These are phyloP conservation scores for Pseudomonodictys pantanalensis DNA, from an alignment of 495 filamentous ascomycete species.

Conservation along the genomic window DNA sequence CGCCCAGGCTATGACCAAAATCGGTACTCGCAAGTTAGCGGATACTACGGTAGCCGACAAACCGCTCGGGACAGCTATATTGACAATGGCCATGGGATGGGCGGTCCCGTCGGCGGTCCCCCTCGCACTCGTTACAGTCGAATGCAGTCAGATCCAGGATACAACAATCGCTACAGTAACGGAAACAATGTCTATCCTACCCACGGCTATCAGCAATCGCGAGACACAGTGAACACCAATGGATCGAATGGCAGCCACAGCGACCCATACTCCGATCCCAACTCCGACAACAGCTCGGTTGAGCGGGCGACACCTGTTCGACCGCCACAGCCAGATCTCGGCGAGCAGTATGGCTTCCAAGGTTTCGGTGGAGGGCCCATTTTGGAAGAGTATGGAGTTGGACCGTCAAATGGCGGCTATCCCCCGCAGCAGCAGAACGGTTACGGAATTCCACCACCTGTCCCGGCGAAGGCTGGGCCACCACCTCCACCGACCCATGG, in stretches of 20 bases:
- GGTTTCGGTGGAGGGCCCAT: slow-evolving; percentile 50
- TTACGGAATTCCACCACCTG: slow-evolving; percentile 13
- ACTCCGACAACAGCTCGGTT: slow-evolving; percentile 85
- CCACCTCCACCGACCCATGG: background rate
- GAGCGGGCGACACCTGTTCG: slow-evolving; percentile 60
- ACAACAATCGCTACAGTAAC: slow-evolving; percentile 43
- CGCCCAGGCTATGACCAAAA: slow-evolving; percentile 26
- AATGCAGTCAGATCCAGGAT: slow-evolving; percentile 43
- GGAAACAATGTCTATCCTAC: slow-evolving; percentile 57
- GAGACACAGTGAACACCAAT: slow-evolving; percentile 75
- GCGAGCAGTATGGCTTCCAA: slow-evolving; percentile 56
- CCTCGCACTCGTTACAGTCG: slow-evolving; percentile 33
- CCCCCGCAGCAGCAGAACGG: slow-evolving; percentile 10
- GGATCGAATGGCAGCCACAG: slow-evolving; percentile 67
- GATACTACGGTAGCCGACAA: slow-evolving; percentile 31
- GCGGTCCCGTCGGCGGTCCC: slow-evolving; percentile 15
- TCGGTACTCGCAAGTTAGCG: slow-evolving; percentile 25
- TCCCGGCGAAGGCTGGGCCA: slow-evolving; percentile 11
- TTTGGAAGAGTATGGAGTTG: slow-evolving; percentile 41
- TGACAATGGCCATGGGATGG: slow-evolving; percentile 40
- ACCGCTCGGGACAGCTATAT: slow-evolving; percentile 55
- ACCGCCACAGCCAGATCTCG: slow-evolving; percentile 49
- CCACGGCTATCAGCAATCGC: slow-evolving; percentile 69
- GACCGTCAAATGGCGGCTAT: slow-evolving; percentile 18
- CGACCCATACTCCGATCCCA: slow-evolving; percentile 78